These are phyloP conservation scores for Suhomyces anneliseae DNA, from an alignment of 1,139 yeast species.

Conservation along the genomic window DNA sequence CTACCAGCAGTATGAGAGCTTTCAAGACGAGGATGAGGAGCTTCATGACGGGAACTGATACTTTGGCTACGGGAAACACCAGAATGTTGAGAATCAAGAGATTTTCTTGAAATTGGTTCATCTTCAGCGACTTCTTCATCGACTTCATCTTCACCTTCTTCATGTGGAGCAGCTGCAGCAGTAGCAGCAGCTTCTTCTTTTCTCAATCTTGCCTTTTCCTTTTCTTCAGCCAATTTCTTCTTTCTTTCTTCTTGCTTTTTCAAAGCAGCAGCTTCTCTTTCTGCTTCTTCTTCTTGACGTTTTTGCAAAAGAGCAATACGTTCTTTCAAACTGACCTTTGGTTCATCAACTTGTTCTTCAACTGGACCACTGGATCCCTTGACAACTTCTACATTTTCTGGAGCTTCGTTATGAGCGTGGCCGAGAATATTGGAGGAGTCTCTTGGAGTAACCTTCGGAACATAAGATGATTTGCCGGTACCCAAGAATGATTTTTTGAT, in stretches of 20 bases:
- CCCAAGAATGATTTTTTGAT: slow-evolving; percentile 46
- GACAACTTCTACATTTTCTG: slow-evolving; percentile 26
- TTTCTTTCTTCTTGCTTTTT: slow-evolving; percentile 59
- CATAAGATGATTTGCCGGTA: slow-evolving; percentile 43
- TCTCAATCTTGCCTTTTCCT: slow-evolving; percentile 16
- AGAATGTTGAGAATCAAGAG: slow-evolving; percentile 3
- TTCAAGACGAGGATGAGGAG: slow-evolving; percentile 1
- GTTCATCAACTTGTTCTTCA: slow-evolving; percentile 49
- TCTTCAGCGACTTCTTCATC: not conserved
- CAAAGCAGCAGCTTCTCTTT: slow-evolving; percentile 63
- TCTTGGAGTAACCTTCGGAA: slow-evolving; percentile 45
- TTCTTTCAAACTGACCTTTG: slow-evolving; percentile 81
- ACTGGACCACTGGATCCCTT: slow-evolving; percentile 20
- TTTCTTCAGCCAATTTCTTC: slow-evolving; percentile 41
- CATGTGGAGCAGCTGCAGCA: not conserved
- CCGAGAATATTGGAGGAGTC: slow-evolving; percentile 38
- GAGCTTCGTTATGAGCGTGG: slow-evolving; percentile 30
- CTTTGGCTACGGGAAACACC: slow-evolving; percentile 1
- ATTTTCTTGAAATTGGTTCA: slow-evolving; percentile 1
- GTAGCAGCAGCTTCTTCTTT: slow-evolving; percentile 6
- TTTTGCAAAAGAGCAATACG: slow-evolving; percentile 82
- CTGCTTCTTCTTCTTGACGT: slow-evolving; percentile 79
- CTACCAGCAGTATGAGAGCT: slow-evolving; percentile 6
- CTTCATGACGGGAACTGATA: slow-evolving; percentile 2
- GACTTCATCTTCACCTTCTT: slow-evolving; percentile 1